Evolutionary conservation across 2,329 filamentous ascomycete genomes (phyloP).

Genomic region (Mycogone perniciosa): DNA sequence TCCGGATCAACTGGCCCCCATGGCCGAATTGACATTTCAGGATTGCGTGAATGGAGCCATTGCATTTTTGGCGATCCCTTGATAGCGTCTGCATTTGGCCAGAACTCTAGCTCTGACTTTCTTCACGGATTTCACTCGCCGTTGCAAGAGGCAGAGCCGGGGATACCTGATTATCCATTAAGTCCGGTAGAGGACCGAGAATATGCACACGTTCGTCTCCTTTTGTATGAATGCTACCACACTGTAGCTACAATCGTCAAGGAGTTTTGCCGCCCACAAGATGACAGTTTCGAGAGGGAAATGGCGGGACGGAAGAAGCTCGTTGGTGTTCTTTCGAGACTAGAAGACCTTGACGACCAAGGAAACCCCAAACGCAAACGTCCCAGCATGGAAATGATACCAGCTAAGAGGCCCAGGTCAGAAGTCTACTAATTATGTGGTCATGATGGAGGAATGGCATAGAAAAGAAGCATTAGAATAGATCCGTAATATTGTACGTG

Average conservation of each 20-base stretch:
- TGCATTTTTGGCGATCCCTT: slow-evolving; percentile 56
- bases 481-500: no score
- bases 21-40: slow-evolving; percentile 34
- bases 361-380: slow-evolving; percentile 25
- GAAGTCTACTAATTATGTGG: background rate
- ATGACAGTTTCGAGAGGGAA: slow-evolving; percentile 43
- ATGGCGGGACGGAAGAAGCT: slow-evolving; percentile 47
- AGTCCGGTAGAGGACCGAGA: slow-evolving; percentile 33
- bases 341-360: slow-evolving; percentile 36
- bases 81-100: slow-evolving; percentile 43
- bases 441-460: slow-evolving; percentile 7
- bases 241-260: slow-evolving; percentile 45
- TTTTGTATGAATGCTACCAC: slow-evolving; percentile 55
- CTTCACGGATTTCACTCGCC: background rate
- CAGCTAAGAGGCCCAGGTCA: slow-evolving; percentile 39
- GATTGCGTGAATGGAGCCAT: slow-evolving; percentile 53
- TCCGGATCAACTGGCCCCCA: background rate
- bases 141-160: background rate
- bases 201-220: slow-evolving; percentile 39
- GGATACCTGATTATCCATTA: slow-evolving; percentile 26
- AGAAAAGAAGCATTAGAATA: background rate
- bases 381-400: slow-evolving; percentile 36
- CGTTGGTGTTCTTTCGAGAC: slow-evolving; percentile 37
- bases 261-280: slow-evolving; percentile 48
- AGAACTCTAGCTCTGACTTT: slow-evolving; percentile 32